phyloP scores from a whole-genome alignment of 2,329 filamentous ascomycete species.

The Cladophialophora immunda region DNA sequence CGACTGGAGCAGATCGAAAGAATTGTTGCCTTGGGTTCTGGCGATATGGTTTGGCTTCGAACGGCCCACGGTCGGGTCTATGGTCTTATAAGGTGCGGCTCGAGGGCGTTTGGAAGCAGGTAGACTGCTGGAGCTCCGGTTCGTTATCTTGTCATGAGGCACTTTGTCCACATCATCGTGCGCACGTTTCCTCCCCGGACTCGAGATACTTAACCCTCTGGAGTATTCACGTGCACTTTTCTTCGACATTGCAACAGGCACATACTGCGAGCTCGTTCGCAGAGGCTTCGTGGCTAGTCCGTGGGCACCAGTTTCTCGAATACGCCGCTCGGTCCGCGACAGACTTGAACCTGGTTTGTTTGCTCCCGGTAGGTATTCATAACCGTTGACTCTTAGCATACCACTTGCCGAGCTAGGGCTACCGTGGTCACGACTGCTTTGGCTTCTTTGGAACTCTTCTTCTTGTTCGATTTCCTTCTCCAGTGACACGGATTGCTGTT shows the following conservation, averaged over 20 bases:
- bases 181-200: conserved; percentile 28
- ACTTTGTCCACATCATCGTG: conserved; percentile 22
- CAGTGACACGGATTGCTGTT: conserved; percentile 35
- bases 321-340: conserved; percentile 55
- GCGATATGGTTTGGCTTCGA: conserved; percentile 9
- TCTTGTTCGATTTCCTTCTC: conserved; percentile 37
- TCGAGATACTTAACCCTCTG: conserved; percentile 20
- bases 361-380: conserved; percentile 51
- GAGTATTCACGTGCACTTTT: conserved; percentile 33
- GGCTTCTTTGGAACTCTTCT: conserved; percentile 44
- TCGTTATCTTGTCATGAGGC: conserved; percentile 6
- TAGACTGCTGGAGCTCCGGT: background rate
- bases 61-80: background rate
- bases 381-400: conserved; percentile 47
- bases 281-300: conserved; percentile 54
- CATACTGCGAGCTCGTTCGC: conserved; percentile 40
- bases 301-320: conserved; percentile 51
- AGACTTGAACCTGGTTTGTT: conserved; percentile 50
- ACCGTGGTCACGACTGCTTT: conserved; percentile 31
- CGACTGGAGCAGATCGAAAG: conserved; percentile 24
- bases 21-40: conserved; percentile 8
- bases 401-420: conserved; percentile 28
- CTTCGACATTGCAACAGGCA: conserved; percentile 40
- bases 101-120: conserved; percentile 27
- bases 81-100: background rate